Evolutionary conservation across 345 rosid genomes (phyloP).

Genomic region (Citrus australasica): DNA sequence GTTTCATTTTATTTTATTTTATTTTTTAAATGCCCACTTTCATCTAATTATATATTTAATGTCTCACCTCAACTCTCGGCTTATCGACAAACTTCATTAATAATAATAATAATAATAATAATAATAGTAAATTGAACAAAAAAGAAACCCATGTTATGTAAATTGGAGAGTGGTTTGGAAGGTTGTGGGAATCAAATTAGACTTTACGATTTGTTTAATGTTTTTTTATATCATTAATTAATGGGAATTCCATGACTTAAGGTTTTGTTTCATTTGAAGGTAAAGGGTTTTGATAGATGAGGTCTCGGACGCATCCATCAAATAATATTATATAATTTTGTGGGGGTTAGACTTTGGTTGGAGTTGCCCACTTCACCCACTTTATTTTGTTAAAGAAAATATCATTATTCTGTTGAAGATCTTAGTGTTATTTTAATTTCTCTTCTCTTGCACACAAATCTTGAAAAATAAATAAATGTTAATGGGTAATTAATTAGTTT

Average conservation of each 20-base stretch:
- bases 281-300: not conserved
- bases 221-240: not conserved
- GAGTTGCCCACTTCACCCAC: slow-evolving; percentile 31
- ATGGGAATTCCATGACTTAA: slow-evolving; percentile 12
- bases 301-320: not conserved
- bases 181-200: slow-evolving; percentile 36
- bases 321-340: not conserved
- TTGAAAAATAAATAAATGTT: slow-evolving; percentile 11
- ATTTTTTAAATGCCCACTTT: slow-evolving; percentile 3
- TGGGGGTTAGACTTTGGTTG: slow-evolving; percentile 28
- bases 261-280: slow-evolving; percentile 10
- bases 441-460: not conserved
- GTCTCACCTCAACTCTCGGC: slow-evolving; percentile 6
- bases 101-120: no score
- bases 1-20: not conserved
- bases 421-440: not conserved
- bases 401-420: slow-evolving; percentile 13
- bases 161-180: slow-evolving; percentile 21
- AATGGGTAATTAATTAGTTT: not conserved
- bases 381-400: not conserved
- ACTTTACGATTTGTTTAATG: slow-evolving; percentile 11
- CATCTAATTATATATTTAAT: not conserved
- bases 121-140: no score
- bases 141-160: not conserved
- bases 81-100: not conserved